These are phyloP conservation scores for Colletotrichum lindemuthianum DNA, from an alignment of 2,329 filamentous ascomycete genomes.

Conservation along the genomic window DNA sequence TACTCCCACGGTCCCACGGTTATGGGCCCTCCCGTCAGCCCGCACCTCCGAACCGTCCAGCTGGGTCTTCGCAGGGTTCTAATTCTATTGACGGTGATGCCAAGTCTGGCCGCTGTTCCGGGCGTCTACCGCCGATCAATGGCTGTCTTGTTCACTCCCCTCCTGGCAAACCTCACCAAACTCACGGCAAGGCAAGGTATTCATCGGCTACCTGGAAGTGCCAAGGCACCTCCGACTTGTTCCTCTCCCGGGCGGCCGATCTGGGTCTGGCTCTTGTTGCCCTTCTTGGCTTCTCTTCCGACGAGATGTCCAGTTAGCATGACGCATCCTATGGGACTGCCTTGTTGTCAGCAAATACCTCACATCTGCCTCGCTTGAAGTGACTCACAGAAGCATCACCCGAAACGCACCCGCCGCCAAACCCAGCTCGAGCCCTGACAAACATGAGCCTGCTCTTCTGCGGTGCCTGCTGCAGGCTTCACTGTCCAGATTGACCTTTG, in stretches of 20 bases:
- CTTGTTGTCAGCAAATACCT: neutral
- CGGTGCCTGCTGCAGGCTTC: neutral
- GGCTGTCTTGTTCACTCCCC: neutral
- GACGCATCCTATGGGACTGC: neutral
- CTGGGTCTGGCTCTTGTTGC: too few species aligned
- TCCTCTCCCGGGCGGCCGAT: too few species aligned
- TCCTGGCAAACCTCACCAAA: too few species aligned
- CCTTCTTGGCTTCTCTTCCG: too few species aligned
- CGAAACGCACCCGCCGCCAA: conserved; percentile 2
- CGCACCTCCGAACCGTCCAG: conserved; percentile 27
- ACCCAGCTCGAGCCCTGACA: neutral
- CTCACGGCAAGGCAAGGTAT: too few species aligned
- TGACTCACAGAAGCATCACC: conserved; percentile 8
- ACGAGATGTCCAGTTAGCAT: neutral
- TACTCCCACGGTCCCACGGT: conserved; percentile 12
- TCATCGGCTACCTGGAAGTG: too few species aligned
- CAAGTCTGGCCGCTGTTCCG: neutral
- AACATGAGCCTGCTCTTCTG: neutral
- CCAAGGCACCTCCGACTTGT: too few species aligned
- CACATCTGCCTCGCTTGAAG: too few species aligned
- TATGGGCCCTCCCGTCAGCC: conserved; percentile 2
- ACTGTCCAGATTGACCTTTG: neutral
- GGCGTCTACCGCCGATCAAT: conserved; percentile 3
- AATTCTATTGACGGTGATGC: neutral
- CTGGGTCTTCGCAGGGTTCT: conserved; percentile 10